Conservation (phyloP, 306 rosid genomes). For the Quercus ilex region DNA sequence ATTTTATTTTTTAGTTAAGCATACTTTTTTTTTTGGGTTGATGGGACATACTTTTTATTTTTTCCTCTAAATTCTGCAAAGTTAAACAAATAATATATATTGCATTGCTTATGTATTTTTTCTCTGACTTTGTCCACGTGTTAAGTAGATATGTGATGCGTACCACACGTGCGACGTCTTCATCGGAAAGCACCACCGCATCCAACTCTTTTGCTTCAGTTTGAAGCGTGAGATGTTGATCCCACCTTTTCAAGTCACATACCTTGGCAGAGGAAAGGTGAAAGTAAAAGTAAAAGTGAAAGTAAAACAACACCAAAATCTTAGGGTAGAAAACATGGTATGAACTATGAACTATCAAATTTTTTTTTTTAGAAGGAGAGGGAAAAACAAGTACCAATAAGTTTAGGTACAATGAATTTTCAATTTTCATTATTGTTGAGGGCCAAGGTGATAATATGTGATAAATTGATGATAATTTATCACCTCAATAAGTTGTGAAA, state of each 20-base stretch:
- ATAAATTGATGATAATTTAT: too few relatives aligned
- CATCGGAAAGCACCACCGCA: constrained; percentile 56
- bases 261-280: not conserved
- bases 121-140: constrained; percentile 19
- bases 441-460: too few relatives aligned
- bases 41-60: too few relatives aligned
- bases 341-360: too few relatives aligned
- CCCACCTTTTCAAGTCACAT: not conserved
- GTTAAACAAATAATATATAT: not conserved
- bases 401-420: too few relatives aligned
- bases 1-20: not conserved
- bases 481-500: too few relatives aligned
- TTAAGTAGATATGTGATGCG: constrained; percentile 9
- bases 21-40: too few relatives aligned
- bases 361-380: too few relatives aligned
- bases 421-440: too few relatives aligned
- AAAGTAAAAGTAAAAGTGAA: constrained; percentile 5
- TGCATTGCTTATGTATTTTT: not conserved
- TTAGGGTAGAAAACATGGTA: too few relatives aligned
- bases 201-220: constrained; percentile 50
- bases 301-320: constrained; percentile 22
- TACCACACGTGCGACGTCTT: constrained; percentile 45
- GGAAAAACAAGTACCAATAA: too few relatives aligned
- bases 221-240: constrained; percentile 44
- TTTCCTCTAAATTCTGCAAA: too few relatives aligned